Conservation (phyloP, 2,329 filamentous ascomycete genomes). For the Fusarium sp. region DNA sequence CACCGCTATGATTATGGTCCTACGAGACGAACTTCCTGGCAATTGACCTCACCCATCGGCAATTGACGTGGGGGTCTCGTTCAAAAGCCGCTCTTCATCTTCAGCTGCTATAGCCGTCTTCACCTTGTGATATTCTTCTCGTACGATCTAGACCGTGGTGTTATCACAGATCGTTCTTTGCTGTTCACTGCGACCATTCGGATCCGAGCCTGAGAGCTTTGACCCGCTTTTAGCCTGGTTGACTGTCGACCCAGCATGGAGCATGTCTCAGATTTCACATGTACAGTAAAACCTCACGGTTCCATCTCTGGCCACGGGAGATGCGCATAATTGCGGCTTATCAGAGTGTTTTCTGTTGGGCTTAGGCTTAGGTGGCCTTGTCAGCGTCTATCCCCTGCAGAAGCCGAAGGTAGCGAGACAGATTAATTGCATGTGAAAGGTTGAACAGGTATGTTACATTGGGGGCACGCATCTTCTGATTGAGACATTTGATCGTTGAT, state of each 20-base stretch:
- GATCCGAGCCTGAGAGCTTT: not conserved
- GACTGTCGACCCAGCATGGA: not conserved
- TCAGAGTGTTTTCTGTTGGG: accelerated
- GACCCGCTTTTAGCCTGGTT: not conserved
- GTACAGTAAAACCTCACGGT: not conserved
- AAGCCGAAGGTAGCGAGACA: slow-evolving; percentile 64
- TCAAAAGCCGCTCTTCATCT: not conserved
- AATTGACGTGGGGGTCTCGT: not conserved
- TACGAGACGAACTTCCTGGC: not conserved
- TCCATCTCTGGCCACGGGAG: not conserved
- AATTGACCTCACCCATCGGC: not conserved
- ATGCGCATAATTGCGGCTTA: not conserved
- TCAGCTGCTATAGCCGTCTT: not conserved
- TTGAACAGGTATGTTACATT: slow-evolving; percentile 71
- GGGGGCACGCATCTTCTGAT: slow-evolving; percentile 75
- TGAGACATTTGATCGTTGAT: slow-evolving; percentile 43
- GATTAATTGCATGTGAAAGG: slow-evolving; percentile 62
- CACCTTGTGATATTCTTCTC: not conserved
- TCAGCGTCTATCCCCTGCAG: slow-evolving; percentile 63
- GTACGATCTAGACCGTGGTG: not conserved
- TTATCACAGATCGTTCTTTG: not conserved
- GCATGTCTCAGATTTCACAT: not conserved
- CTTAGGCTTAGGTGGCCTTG: not conserved
- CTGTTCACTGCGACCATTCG: not conserved
- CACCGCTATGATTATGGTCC: not conserved